Conservation (phyloP, 1,284 basidiomycete genomes). For the Ustilago crameri region DNA sequence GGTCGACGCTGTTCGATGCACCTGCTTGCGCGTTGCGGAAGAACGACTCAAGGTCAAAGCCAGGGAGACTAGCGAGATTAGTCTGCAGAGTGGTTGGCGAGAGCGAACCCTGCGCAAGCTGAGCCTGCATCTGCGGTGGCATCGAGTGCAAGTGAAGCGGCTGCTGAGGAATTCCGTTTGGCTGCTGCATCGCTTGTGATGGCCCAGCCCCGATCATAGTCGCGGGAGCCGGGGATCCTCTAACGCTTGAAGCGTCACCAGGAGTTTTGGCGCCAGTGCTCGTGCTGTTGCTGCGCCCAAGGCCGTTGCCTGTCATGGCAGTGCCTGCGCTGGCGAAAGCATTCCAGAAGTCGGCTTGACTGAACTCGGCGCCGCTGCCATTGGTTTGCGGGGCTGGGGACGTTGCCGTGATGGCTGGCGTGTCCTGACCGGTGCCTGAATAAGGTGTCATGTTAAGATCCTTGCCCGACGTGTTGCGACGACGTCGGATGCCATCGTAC, state of each 20-base stretch:
- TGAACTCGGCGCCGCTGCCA: conserved; percentile 34
- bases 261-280: conserved; percentile 46
- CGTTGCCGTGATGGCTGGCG: conserved; percentile 28
- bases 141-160: conserved; percentile 23
- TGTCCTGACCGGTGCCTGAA: conserved; percentile 45
- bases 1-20: conserved; percentile 59
- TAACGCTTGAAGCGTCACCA: conserved; percentile 39
- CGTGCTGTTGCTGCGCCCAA: conserved; percentile 47
- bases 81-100: conserved; percentile 56
- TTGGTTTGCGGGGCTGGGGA: conserved; percentile 22
- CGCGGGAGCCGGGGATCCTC: conserved; percentile 29
- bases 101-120: conserved; percentile 55
- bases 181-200: conserved; percentile 17
- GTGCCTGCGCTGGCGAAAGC: conserved; percentile 42
- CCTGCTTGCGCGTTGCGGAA: conserved; percentile 54
- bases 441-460: conserved; percentile 52
- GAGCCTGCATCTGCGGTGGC: conserved; percentile 42
- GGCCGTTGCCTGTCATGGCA: conserved; percentile 23
- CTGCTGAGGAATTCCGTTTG: conserved; percentile 15
- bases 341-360: conserved; percentile 50
- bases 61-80: conserved; percentile 59
- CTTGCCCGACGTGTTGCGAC: conserved; percentile 47
- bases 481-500: conserved; percentile 53
- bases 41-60: conserved; percentile 59
- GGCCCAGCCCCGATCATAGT: conserved; percentile 12